Conservation (phyloP, 768 basidiomycete species). For the Clathrus columnatus region DNA sequence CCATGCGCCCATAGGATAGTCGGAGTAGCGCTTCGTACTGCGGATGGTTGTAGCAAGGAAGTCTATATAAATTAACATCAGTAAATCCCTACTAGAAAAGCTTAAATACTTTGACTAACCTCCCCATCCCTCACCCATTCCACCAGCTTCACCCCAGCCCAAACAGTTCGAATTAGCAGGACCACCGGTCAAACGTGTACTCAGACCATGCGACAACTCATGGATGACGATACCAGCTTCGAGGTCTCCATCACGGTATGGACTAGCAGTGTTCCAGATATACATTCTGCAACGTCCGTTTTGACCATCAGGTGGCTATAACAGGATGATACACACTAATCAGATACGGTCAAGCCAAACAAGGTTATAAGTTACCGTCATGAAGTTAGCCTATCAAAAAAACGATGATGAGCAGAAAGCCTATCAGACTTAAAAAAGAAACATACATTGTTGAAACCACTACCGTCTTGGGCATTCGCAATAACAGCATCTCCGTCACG, state of each 20-base stretch:
- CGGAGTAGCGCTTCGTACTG: slow-evolving; percentile 59
- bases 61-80: slow-evolving; percentile 29
- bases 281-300: slow-evolving; percentile 95
- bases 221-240: slow-evolving; percentile 97
- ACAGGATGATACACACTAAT: slow-evolving; percentile 58
- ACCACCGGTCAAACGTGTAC: slow-evolving; percentile 91
- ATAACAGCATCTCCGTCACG: slow-evolving; percentile 84
- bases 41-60: slow-evolving; percentile 85
- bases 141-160: slow-evolving; percentile 92
- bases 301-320: slow-evolving; percentile 51
- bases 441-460: slow-evolving; percentile 76
- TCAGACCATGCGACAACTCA: slow-evolving; percentile 81
- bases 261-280: slow-evolving; percentile 84
- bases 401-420: background rate
- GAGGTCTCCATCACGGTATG: slow-evolving; percentile 90
- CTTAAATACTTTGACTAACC: slow-evolving; percentile 27
- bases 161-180: slow-evolving; percentile 89
- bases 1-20: slow-evolving; percentile 93
- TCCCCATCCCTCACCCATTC: slow-evolving; percentile 98
- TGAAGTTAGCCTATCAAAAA: slow-evolving; percentile 17
- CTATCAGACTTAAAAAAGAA: slow-evolving; percentile 15
- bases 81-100: background rate
- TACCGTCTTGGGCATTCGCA: slow-evolving; percentile 92
- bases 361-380: slow-evolving; percentile 11
- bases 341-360: slow-evolving; percentile 20